Evolutionary conservation across 306 rosid species (phyloP).

Genomic region (Cicer chorassanicum): DNA sequence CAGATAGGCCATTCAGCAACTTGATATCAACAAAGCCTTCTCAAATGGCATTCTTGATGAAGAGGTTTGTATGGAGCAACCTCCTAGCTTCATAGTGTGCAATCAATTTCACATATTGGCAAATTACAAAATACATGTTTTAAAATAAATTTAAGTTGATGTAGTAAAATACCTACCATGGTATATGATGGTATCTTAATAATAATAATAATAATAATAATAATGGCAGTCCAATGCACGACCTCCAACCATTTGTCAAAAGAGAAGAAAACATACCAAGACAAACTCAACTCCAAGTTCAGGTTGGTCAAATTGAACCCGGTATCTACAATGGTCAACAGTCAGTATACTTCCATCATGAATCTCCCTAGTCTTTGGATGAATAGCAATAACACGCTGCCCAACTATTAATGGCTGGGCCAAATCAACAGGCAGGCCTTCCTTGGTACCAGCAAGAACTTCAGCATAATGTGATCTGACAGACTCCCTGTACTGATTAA

Average conservation of each 20-base stretch:
- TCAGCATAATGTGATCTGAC: constrained; percentile 91
- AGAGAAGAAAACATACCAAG: constrained; percentile 64
- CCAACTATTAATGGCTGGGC: constrained; percentile 86
- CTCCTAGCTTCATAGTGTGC: background rate
- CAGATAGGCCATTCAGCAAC: too few relatives aligned
- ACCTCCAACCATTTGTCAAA: constrained; percentile 9
- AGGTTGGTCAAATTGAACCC: constrained; percentile 83
- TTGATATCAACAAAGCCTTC: too few relatives aligned
- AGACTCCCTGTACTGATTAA: constrained; percentile 83
- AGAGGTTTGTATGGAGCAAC: too few relatives aligned
- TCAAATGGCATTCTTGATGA: too few relatives aligned
- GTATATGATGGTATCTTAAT: constrained; percentile 7
- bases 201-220: constrained; percentile 1
- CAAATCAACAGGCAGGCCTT: constrained; percentile 91
- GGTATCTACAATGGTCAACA: constrained; percentile 67
- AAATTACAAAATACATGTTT: constrained; percentile 13
- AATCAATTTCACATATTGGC: constrained; percentile 35
- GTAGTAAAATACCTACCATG: constrained; percentile 14
- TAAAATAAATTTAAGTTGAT: constrained; percentile 14
- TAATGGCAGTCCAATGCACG: constrained; percentile 15
- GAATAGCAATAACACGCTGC: constrained; percentile 80
- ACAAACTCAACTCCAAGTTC: constrained; percentile 86
- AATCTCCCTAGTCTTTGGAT: constrained; percentile 79
- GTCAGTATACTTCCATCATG: constrained; percentile 83
- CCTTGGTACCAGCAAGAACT: constrained; percentile 77